Conservation (phyloP, 768 basidiomycete species). For the Tulasnella sp. region DNA sequence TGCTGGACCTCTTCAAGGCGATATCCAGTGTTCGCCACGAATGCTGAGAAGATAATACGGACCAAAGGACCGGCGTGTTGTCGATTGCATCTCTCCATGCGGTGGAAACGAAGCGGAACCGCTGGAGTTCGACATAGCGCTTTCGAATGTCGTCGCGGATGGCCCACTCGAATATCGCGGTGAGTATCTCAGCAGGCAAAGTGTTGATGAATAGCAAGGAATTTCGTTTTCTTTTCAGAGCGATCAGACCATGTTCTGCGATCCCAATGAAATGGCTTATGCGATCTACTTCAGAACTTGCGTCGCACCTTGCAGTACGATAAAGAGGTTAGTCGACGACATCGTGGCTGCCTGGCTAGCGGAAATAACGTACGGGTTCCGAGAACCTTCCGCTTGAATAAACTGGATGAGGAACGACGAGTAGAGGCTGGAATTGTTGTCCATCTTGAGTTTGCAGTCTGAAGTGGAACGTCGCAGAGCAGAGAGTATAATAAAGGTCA, state of each 20-base stretch:
- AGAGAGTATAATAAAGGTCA: background rate
- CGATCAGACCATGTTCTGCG: background rate
- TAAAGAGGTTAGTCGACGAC: background rate
- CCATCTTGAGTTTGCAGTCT: background rate
- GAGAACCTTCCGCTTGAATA: background rate
- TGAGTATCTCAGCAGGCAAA: background rate
- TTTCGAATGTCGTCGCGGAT: background rate
- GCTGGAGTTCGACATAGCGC: background rate
- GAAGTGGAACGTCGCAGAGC: background rate
- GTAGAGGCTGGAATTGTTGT: background rate
- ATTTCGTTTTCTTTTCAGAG: background rate
- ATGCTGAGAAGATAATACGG: background rate
- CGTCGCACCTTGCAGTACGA: background rate
- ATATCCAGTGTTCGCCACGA: background rate
- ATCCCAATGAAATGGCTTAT: background rate
- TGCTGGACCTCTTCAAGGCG: background rate
- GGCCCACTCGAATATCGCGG: background rate
- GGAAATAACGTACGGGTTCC: background rate
- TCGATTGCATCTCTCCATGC: background rate
- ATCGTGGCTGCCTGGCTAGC: background rate
- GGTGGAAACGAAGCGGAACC: background rate
- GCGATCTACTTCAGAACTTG: background rate
- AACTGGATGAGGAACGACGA: background rate
- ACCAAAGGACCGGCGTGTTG: background rate
- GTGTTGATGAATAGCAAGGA: background rate